Evolutionary conservation across 1,284 basidiomycete genomes (phyloP).

Genomic region (Agaricales sp.): DNA sequence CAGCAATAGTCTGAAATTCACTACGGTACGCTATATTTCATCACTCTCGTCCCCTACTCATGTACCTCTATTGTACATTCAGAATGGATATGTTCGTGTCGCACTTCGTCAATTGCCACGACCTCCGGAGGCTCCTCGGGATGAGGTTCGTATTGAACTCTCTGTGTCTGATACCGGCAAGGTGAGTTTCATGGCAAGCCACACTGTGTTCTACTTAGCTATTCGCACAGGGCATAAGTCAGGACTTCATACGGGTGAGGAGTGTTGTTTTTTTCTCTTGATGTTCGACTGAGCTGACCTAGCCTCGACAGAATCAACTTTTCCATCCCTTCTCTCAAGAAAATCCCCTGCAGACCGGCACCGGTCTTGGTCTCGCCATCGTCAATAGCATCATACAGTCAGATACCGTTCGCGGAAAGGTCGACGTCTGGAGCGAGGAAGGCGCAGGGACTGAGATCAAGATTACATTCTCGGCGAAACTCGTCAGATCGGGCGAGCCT

Average conservation of each 20-base stretch:
- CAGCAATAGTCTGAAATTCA: slow-evolving; percentile 92
- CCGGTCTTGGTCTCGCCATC: slow-evolving; percentile 93
- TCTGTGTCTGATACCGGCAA: slow-evolving; percentile 88
- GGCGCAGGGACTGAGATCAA: slow-evolving; percentile 91
- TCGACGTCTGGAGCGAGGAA: slow-evolving; percentile 83
- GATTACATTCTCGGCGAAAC: slow-evolving; percentile 75
- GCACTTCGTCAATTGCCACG: slow-evolving; percentile 67
- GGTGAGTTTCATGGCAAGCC: slow-evolving; percentile 23
- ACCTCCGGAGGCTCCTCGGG: slow-evolving; percentile 35
- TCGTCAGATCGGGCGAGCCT: slow-evolving; percentile 31
- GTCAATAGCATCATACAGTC: slow-evolving; percentile 89
- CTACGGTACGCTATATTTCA: slow-evolving; percentile 37
- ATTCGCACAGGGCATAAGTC: slow-evolving; percentile 62
- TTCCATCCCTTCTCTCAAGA: slow-evolving; percentile 97
- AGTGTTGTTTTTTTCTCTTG: neutral
- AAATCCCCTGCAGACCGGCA: slow-evolving; percentile 85
- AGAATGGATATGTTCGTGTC: slow-evolving; percentile 86
- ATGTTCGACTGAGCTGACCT: slow-evolving; percentile 3
- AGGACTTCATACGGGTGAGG: slow-evolving; percentile 72
- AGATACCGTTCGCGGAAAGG: slow-evolving; percentile 79
- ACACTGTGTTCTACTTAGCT: slow-evolving; percentile 5
- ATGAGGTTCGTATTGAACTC: slow-evolving; percentile 72
- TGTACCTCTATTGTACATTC: slow-evolving; percentile 10
- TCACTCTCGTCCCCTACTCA: neutral
- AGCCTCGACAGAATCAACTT: slow-evolving; percentile 67